A percentile compares a stretch with the other conserved stretches of the same genome.
Conservation (phyloP, 768 basidiomycete species). For the Collybiopsis luxurians region DNA sequence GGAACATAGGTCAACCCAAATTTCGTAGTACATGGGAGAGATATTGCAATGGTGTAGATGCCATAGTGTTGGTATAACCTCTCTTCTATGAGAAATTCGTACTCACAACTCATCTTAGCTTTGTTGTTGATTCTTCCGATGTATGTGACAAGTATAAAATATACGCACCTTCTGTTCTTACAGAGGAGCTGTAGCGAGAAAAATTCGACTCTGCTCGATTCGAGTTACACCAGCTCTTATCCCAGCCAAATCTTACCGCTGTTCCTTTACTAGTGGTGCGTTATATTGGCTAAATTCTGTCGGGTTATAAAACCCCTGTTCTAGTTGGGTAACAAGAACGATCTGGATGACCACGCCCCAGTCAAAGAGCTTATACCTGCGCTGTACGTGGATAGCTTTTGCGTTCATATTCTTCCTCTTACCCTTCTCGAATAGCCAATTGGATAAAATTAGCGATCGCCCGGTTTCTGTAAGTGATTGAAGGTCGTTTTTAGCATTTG, state of each 20-base stretch:
- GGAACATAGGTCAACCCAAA: constrained; percentile 77
- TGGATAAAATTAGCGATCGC: constrained; percentile 76
- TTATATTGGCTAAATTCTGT: constrained; percentile 11
- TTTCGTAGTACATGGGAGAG: constrained; percentile 96
- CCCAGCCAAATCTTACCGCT: constrained; percentile 59
- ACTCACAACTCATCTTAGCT: constrained; percentile 41
- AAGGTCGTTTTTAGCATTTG: background rate
- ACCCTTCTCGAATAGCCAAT: constrained; percentile 41
- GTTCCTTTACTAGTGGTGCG: constrained; percentile 84
- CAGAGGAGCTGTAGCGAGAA: constrained; percentile 48
- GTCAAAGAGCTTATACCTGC: constrained; percentile 52
- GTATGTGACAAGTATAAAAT: constrained; percentile 48
- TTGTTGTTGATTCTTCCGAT: constrained; percentile 90
- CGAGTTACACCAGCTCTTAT: constrained; percentile 78
- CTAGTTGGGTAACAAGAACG: constrained; percentile 93
- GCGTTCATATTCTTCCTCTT: background rate
- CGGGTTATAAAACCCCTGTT: background rate
- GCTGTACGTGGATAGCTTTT: background rate
- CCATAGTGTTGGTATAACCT: constrained; percentile 67
- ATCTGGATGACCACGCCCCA: constrained; percentile 68
- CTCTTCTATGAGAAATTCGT: background rate
- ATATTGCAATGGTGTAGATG: constrained; percentile 91
- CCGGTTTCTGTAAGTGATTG: constrained; percentile 74
- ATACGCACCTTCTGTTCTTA: too few relatives aligned
- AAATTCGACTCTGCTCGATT: constrained; percentile 83